phyloP scores from a whole-genome alignment of 352 stramenopile genomes.

The Chrysophaeum taylorii region DNA sequence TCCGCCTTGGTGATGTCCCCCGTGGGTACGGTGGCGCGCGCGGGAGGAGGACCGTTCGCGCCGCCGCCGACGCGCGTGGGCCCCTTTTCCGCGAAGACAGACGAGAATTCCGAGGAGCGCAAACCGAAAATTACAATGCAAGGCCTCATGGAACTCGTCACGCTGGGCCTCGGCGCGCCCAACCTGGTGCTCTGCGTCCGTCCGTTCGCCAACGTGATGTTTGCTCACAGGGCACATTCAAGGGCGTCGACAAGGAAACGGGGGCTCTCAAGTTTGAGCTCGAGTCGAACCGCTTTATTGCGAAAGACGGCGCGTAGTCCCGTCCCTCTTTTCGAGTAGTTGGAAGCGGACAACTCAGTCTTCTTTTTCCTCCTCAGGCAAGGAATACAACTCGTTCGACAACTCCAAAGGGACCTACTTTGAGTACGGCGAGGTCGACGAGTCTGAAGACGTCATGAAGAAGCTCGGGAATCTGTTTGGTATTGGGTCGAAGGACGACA shows the following conservation, averaged over 20 bases:
- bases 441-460: slow-evolving; percentile 2
- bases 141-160: neutral
- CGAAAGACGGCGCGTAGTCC: slow-evolving; percentile 11
- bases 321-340: no score
- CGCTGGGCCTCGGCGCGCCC: slow-evolving; percentile 7
- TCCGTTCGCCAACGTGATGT: no score
- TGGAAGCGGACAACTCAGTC: no score
- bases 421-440: slow-evolving; percentile 12
- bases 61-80: no score
- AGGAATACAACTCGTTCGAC: slow-evolving; percentile 13
- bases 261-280: slow-evolving; percentile 7
- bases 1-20: no score
- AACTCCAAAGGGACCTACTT: slow-evolving; percentile 14
- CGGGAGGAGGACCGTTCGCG: no score
- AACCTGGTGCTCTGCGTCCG: slow-evolving; percentile 8
- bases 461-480: neutral
- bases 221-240: no score
- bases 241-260: slow-evolving; percentile 12
- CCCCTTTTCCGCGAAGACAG: neutral
- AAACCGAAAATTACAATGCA: neutral
- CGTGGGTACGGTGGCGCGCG: no score
- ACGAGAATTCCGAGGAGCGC: neutral
- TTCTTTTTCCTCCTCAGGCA: no score
- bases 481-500: no score
- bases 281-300: slow-evolving; percentile 6